phyloP scores from a whole-genome alignment of 805 yeast species.

The Kazachstania kunashirensis region DNA sequence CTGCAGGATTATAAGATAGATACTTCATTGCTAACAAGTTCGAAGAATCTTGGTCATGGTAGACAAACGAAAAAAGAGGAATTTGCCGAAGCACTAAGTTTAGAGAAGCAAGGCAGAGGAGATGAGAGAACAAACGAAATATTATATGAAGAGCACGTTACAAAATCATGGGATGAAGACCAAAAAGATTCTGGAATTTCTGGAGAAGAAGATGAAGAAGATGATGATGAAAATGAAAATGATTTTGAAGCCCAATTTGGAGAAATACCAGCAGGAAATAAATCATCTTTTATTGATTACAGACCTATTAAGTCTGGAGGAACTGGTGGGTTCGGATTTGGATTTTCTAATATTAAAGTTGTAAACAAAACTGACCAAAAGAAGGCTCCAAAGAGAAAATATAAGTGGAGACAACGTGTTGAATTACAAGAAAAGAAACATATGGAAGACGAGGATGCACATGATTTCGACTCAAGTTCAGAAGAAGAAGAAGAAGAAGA shows the following conservation, averaged over 20 bases:
- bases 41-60: constrained; percentile 73
- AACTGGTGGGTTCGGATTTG: constrained; percentile 53
- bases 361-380: constrained; percentile 29
- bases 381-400: constrained; percentile 38
- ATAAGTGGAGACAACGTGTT: constrained; percentile 63
- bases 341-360: constrained; percentile 47
- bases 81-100: constrained; percentile 61
- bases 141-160: constrained; percentile 58
- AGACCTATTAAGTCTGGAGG: constrained; percentile 57
- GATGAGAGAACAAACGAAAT: constrained; percentile 52
- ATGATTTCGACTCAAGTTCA: constrained; percentile 41
- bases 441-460: constrained; percentile 45
- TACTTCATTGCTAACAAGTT: constrained; percentile 55
- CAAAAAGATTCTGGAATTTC: constrained; percentile 18
- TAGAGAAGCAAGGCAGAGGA: constrained; percentile 63
- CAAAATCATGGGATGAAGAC: constrained; percentile 49
- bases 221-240: constrained; percentile 19
- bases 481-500: constrained; percentile 20
- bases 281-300: constrained; percentile 54
- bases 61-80: constrained; percentile 56
- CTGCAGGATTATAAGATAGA: constrained; percentile 56
- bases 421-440: constrained; percentile 39
- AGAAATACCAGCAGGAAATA: constrained; percentile 9
- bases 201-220: constrained; percentile 14
- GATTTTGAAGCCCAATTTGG: constrained; percentile 23